A percentile compares a stretch with the other conserved stretches of the same genome.
Evolutionary conservation across 1,284 basidiomycete species (phyloP).

Genomic region (Pascua guehoae): DNA sequence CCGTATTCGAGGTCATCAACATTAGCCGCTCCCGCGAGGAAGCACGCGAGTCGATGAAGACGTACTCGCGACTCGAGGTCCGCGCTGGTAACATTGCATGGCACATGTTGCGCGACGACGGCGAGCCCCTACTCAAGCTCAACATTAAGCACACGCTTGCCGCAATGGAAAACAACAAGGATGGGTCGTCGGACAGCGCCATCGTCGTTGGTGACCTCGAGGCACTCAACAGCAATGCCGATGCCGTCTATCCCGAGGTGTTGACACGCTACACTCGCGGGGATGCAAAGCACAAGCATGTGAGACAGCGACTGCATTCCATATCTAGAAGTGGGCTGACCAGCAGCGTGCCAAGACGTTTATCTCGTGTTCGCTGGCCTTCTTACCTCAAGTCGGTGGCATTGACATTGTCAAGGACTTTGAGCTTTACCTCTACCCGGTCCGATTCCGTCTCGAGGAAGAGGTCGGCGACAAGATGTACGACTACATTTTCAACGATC

Average conservation of each 20-base stretch:
- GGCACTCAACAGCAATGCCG: conserved; percentile 81
- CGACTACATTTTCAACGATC: conserved; percentile 71
- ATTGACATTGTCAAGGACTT: conserved; percentile 87
- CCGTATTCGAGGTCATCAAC: conserved; percentile 84
- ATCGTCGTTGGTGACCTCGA: conserved; percentile 70
- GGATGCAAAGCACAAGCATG: conserved; percentile 48
- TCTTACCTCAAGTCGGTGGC: conserved; percentile 86
- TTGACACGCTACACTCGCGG: conserved; percentile 61
- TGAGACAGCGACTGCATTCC: conserved; percentile 40
- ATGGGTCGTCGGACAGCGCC: conserved; percentile 80
- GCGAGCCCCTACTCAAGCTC: conserved; percentile 78
- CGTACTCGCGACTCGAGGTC: conserved; percentile 75
- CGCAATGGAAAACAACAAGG: conserved; percentile 80
- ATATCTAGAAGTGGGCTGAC: background rate
- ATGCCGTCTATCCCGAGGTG: conserved; percentile 85
- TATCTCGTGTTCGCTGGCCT: conserved; percentile 57
- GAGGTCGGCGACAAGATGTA: conserved; percentile 75
- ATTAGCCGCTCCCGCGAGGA: conserved; percentile 67
- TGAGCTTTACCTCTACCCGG: conserved; percentile 76
- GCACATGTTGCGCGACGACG: conserved; percentile 76
- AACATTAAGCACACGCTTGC: conserved; percentile 76
- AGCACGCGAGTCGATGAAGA: conserved; percentile 65
- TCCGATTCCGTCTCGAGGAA: conserved; percentile 82
- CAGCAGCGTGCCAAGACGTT: conserved; percentile 11
- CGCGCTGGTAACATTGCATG: conserved; percentile 86